These are phyloP conservation scores for Pythium volutum DNA, from an alignment of 352 stramenopile species.

Conservation along the genomic window DNA sequence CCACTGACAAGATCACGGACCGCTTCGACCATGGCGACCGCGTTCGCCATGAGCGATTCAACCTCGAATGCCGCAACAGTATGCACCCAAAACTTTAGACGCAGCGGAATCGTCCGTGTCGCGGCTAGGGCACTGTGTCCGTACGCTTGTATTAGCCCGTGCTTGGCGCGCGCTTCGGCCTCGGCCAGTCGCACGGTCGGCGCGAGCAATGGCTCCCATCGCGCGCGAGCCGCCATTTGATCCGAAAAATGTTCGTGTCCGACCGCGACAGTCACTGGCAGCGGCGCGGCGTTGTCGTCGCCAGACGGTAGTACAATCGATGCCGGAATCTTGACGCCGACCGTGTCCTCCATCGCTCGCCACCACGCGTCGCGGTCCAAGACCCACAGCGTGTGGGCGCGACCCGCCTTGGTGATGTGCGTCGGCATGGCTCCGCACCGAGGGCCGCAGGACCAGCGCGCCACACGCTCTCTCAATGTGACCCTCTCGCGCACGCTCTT, in stretches of 20 bases:
- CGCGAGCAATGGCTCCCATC: conserved; percentile 4
- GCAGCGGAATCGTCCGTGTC: conserved; percentile 3
- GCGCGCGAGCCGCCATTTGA: neutral
- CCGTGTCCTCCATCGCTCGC: neutral
- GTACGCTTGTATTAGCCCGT: neutral
- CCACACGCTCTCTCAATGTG: conserved; percentile 10
- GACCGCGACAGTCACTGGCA: conserved; percentile 6
- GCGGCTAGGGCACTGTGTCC: neutral
- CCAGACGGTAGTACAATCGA: neutral
- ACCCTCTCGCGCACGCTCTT: conserved; percentile 9
- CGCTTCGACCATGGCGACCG: conserved; percentile 2
- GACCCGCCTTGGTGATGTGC: neutral
- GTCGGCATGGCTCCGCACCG: conserved; percentile 1
- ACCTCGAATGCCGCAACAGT: conserved; percentile 1
- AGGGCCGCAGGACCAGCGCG: conserved; percentile 5
- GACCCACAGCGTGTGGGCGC: conserved; percentile 9
- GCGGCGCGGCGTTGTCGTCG: neutral
- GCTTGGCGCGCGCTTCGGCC: neutral
- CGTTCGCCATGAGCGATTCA: conserved; percentile 3
- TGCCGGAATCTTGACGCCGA: neutral
- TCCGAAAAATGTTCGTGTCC: conserved; percentile 6
- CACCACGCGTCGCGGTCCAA: conserved; percentile 12
- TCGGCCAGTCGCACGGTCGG: neutral
- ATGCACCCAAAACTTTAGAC: conserved; percentile 15
- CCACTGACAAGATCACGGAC: neutral